Base-by-base conservation (phyloP, 768 basidiomycete species). In the Pluteus cervinus region DNA sequence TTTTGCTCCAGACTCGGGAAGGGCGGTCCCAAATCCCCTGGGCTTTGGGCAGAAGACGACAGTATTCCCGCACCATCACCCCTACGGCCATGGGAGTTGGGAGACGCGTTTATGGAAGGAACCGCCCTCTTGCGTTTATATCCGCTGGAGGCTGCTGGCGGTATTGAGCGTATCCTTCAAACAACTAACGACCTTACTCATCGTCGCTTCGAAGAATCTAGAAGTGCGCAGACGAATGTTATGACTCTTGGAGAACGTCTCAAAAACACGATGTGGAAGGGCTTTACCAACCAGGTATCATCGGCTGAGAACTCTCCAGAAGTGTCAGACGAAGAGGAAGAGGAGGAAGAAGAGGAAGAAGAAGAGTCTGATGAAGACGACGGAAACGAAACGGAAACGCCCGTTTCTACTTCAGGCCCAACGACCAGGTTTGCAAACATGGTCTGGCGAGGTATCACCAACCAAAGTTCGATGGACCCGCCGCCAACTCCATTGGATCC, bases 391-490 rank as follows among this genome's bases (percentile, higher is more conserved):
- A 72, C 71, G 4, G 70, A 74, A 51, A 66, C 60, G 0, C 58
- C 56, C 16, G 35, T 53, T 36, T 46, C 43, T 36, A 47, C 39
- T 4, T 34, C 34, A 24, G 20, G 49, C 4, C 44, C 63, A 15
- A 70, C 73, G 5, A 66, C 75, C 28, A 66, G 73, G 23, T 52
- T 84, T 10, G 75, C 81, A 7, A 74, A 61, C 40, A 75, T 73
- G n/a, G 70, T 86, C 15, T 86, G 83, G 84, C 69, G 72, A 51
- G 85, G 84, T 3, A 76, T 86, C 46, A 84, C 81, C 3, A 86
- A 85, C 48, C 79, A 81, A 53, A 72, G 70, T 41, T 74, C 81
- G 2, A 81, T 82, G 81, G 81, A 81, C 7, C 51, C 55, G 30
- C 52, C 55, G 7, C 56, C 61, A 5, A 51, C 58, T 4, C 54